Percentiles rank a stretch among this genome's conserved stretches.
Evolutionary conservation across 75 land plant genomes (phyloP).

Genomic region (Selaginella tamariscina): DNA sequence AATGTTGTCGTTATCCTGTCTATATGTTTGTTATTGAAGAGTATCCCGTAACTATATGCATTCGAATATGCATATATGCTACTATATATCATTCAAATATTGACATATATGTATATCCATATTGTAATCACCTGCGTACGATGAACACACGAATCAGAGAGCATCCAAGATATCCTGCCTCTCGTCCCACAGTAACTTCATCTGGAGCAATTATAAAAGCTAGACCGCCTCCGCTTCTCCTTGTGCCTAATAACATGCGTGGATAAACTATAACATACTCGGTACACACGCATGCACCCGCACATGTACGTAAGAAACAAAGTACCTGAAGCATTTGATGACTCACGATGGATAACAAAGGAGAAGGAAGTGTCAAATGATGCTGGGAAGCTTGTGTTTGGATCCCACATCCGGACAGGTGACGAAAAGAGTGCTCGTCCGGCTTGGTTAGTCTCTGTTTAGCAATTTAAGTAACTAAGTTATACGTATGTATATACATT

Average conservation of each 20-base stretch:
- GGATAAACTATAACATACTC: too few relatives aligned
- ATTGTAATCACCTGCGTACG: background rate
- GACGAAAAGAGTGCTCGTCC: constrained; percentile 58
- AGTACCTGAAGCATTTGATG: too few relatives aligned
- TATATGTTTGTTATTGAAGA: too few relatives aligned
- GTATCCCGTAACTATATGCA: too few relatives aligned
- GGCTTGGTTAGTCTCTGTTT: constrained; percentile 17
- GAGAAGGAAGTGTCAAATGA: constrained; percentile 53
- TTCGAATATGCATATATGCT: too few relatives aligned
- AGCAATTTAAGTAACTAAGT: too few relatives aligned
- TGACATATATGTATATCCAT: too few relatives aligned
- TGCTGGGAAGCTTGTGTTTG: constrained; percentile 26
- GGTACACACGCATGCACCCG: too few relatives aligned
- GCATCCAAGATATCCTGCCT: constrained; percentile 36
- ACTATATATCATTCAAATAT: too few relatives aligned
- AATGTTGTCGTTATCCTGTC: constrained; percentile 19
- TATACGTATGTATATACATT: too few relatives aligned
- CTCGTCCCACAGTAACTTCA: constrained; percentile 19
- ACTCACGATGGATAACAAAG: constrained; percentile 41
- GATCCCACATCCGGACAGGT: constrained; percentile 48
- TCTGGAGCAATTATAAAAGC: constrained; percentile 42
- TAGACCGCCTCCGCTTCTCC: constrained; percentile 35
- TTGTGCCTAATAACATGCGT: too few relatives aligned
- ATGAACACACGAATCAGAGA: constrained; percentile 18
- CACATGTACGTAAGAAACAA: too few relatives aligned